phyloP scores from a whole-genome alignment of 345 rosid genomes.

The Limnanthes douglasii region DNA sequence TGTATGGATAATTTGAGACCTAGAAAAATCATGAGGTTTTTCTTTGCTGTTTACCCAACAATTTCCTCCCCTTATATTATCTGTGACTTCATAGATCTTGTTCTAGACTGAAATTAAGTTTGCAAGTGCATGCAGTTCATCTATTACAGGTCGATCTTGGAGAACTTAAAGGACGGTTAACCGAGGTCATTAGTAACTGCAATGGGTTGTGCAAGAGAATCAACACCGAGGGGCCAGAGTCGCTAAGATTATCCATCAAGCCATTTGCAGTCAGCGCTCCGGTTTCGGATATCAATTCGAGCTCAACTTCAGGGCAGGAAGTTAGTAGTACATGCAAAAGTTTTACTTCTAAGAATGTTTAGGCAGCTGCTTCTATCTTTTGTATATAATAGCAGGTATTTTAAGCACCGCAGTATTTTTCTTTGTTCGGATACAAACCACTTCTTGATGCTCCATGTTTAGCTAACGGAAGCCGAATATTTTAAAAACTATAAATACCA shows the following conservation, averaged over 20 bases:
- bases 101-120: conserved; percentile 3
- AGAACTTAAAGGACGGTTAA: conserved; percentile 79
- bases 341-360: conserved; percentile 3
- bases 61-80: neutral
- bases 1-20: no score
- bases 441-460: no score
- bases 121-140: conserved; percentile 39
- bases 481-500: no score
- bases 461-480: no score
- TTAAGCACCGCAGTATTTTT: no score
- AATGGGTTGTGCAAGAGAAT: conserved; percentile 75
- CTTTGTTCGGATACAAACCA: no score
- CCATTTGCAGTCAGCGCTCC: conserved; percentile 27
- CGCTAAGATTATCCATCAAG: conserved; percentile 31
- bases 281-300: no score
- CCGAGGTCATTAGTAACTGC: conserved; percentile 73
- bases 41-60: no score
- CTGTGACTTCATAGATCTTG: neutral
- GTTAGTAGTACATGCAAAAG: neutral
- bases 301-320: no score
- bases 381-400: no score
- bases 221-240: conserved; percentile 58
- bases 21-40: no score
- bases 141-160: conserved; percentile 81
- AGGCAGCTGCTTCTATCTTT: no score